Percentiles rank a stretch among this genome's conserved stretches.
These are phyloP conservation scores for Catharanthus roseus DNA, from an alignment of 257 asterid genomes.

Conservation along the genomic window DNA sequence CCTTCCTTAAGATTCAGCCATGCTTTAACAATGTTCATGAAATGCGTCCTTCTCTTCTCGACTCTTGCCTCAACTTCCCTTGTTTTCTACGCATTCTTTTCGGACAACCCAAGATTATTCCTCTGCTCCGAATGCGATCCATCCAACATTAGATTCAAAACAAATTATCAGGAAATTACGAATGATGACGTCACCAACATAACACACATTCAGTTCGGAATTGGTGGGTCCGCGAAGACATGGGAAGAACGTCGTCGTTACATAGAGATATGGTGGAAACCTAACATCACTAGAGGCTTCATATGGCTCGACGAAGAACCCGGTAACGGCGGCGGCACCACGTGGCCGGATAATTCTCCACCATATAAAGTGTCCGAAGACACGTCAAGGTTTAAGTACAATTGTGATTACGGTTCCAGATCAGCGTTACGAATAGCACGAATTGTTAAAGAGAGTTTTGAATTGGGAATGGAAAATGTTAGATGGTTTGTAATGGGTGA, in stretches of 20 bases:
- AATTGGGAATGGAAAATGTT: constrained; percentile 39
- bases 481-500: constrained; percentile 97
- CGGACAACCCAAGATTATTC: constrained; percentile 21
- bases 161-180: background rate
- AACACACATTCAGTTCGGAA: constrained; percentile 69
- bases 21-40: constrained; percentile 34
- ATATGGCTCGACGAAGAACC: constrained; percentile 71
- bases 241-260: constrained; percentile 66
- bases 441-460: constrained; percentile 64
- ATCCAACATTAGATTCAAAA: background rate
- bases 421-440: constrained; percentile 71
- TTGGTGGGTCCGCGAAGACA: constrained; percentile 72
- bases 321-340: background rate
- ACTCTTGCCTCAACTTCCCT: constrained; percentile 32
- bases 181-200: constrained; percentile 15
- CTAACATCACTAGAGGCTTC: constrained; percentile 60
- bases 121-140: constrained; percentile 27
- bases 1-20: constrained; percentile 13
- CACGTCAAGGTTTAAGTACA: constrained; percentile 53
- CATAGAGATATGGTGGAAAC: constrained; percentile 80
- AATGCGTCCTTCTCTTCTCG: constrained; percentile 33
- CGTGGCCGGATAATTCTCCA: constrained; percentile 50
- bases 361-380: constrained; percentile 47
- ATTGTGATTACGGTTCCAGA: constrained; percentile 48
- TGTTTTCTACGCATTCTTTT: constrained; percentile 35